Evolutionary conservation across 495 filamentous ascomycete species (phyloP).

Genomic region (Ramalina peruviana): DNA sequence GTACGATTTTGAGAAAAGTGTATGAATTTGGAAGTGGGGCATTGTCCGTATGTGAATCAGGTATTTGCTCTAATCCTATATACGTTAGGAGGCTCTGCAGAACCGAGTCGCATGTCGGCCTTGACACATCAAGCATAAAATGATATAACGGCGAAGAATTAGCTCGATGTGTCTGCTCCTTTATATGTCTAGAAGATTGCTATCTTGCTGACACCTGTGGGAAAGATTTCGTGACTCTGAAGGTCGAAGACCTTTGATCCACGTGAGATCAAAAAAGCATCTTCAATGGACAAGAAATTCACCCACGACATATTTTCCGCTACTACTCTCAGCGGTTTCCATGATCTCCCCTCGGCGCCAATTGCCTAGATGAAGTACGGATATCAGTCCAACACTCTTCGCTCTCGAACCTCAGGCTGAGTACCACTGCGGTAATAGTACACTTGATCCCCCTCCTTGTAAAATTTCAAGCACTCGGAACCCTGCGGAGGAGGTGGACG

Average conservation of each 20-base stretch:
- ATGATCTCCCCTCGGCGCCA: constrained; percentile 9
- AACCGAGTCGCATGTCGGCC: too few relatives aligned
- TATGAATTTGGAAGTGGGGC: too few relatives aligned
- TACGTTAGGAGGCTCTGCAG: too few relatives aligned
- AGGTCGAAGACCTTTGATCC: constrained; percentile 6
- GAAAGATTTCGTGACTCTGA: too few relatives aligned
- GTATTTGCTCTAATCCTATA: too few relatives aligned
- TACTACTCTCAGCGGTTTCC: too few relatives aligned
- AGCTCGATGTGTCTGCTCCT: background rate
- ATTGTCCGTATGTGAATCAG: too few relatives aligned
- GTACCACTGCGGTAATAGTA: constrained; percentile 10
- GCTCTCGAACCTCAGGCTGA: background rate
- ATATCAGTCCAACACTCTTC: background rate
- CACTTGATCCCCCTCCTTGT: constrained; percentile 5
- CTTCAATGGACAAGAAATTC: background rate
- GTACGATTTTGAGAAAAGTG: too few relatives aligned
- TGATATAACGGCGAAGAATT: too few relatives aligned
- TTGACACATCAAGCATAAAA: too few relatives aligned
- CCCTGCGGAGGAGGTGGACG: constrained; percentile 1
- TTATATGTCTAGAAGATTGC: background rate
- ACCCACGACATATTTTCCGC: constrained; percentile 8
- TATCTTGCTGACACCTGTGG: constrained; percentile 10
- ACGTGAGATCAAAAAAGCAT: background rate
- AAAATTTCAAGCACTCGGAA: background rate
- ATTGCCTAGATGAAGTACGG: constrained; percentile 1